Evolutionary conservation across 2,329 filamentous ascomycete species (phyloP), one percentile per base, ranked within the genome.

Genomic region (Aspergillus chevalieri): DNA sequence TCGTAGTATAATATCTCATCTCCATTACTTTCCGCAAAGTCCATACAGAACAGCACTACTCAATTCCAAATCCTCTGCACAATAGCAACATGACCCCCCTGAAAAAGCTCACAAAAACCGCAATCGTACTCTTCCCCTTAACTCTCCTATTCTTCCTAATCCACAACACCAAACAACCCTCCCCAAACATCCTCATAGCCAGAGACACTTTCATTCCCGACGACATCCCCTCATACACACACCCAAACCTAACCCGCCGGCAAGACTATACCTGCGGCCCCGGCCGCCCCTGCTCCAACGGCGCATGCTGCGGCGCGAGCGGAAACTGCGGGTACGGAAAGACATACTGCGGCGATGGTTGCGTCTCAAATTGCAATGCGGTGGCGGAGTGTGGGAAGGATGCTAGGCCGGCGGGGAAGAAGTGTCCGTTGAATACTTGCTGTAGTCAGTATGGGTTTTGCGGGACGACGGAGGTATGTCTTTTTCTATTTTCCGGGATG

Each of bases 381-480:
- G 52, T 48, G 33, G 57, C 57, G 12, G 57, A 60, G 42, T 60
- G 57, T 49, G 57, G 57, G 9, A 24, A 57, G 44, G 53, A 55
- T 47, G 52, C 53, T 10, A 42, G 39, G 1, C 33, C 44, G 0
- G 48, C 49, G 1, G 48, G 49, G 3, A 51, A 52, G 43, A 56
- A 24, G 1, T 70, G 67, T 46, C 49, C 49, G 52, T 38, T 49
- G 9, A 48, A 52, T 43, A 30, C 50, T 36, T 52, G 56, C 39
- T 54, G 52, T n/a, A 47, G 45, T 1, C 44, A 48, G 10, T 46
- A 41, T 15, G 51, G 53, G 5, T 56, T 49, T 44, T 57, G 52
- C 22, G 49, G 50, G 5, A 49, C 52, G 8, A 46, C 50, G 7
- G 22, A 30, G 8, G 51, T 46, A 10, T 50, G 47, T 4, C 21